These are phyloP conservation scores for Nakazawaea molendinolei DNA, from an alignment of 805 yeast genomes.

Conservation along the genomic window DNA sequence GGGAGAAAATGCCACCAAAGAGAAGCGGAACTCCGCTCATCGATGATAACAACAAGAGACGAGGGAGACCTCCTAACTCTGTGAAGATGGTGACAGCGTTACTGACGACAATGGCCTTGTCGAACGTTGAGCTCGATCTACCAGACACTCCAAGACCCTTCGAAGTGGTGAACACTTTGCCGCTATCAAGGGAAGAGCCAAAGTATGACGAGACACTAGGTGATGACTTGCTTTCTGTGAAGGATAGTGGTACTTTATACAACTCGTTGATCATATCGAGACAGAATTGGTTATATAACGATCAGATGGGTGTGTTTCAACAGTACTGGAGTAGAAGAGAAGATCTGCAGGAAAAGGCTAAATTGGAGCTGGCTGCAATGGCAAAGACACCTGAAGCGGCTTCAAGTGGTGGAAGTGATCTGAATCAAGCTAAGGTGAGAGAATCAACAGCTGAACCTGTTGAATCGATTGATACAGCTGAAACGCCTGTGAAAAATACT, in stretches of 20 bases:
- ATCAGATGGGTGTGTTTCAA: slow-evolving; percentile 44
- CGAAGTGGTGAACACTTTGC: slow-evolving; percentile 56
- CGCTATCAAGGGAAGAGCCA: slow-evolving; percentile 60
- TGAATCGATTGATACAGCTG: no score
- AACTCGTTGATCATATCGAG: slow-evolving; percentile 71
- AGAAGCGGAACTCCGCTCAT: slow-evolving; percentile 4
- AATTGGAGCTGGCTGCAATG: slow-evolving; percentile 1
- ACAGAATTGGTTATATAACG: slow-evolving; percentile 51
- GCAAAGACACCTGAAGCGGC: no score
- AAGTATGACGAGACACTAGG: slow-evolving; percentile 38
- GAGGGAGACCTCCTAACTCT: slow-evolving; percentile 6
- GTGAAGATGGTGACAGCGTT: slow-evolving; percentile 3
- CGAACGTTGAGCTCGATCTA: slow-evolving; percentile 6
- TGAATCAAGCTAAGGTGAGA: no score
- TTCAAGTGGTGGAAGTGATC: no score
- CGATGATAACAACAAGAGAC: slow-evolving; percentile 4
- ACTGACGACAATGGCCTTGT: slow-evolving; percentile 5
- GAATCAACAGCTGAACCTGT: no score
- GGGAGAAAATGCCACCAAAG: slow-evolving; percentile 12
- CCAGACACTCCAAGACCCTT: slow-evolving; percentile 46
- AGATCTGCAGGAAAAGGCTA: slow-evolving; percentile 30
- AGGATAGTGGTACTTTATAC: slow-evolving; percentile 68
- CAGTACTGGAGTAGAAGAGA: slow-evolving; percentile 59
- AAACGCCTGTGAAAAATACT: no score
- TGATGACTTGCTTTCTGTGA: slow-evolving; percentile 58